Percentiles rank a stretch among this genome's conserved stretches.
phyloP scores from a whole-genome alignment of 345 rosid species.

The Lagerstroemia speciosa region DNA sequence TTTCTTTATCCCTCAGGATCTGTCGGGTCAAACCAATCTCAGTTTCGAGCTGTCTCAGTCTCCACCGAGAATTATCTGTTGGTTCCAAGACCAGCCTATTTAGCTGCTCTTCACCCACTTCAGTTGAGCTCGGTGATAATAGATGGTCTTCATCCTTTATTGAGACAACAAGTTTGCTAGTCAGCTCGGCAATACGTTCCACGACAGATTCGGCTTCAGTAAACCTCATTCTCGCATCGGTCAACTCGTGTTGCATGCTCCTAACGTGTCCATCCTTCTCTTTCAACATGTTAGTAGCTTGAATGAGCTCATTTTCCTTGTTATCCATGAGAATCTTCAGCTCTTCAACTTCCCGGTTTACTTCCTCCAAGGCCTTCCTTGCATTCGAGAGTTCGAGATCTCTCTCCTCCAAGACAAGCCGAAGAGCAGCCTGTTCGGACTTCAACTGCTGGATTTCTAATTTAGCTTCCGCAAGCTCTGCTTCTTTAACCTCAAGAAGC shows the following conservation, averaged over 20 bases:
- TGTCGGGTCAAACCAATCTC: constrained; percentile 55
- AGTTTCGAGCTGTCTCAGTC: constrained; percentile 46
- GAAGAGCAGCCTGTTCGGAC: constrained; percentile 64
- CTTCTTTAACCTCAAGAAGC: constrained; percentile 52
- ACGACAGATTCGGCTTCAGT: constrained; percentile 69
- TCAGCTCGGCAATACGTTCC: constrained; percentile 49
- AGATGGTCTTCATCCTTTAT: constrained; percentile 23
- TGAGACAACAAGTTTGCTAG: constrained; percentile 43
- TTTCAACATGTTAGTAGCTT: constrained; percentile 43
- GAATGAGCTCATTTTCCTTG: constrained; percentile 52
- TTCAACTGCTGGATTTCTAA: constrained; percentile 73
- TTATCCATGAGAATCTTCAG: constrained; percentile 46
- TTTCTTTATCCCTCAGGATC: constrained; percentile 51
- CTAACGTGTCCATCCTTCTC: constrained; percentile 62
- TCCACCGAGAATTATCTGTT: constrained; percentile 30
- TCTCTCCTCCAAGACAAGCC: constrained; percentile 48
- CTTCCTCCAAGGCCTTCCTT: constrained; percentile 46
- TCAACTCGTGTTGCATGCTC: constrained; percentile 46
- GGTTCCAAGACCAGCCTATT: constrained; percentile 26
- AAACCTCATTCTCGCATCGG: constrained; percentile 33
- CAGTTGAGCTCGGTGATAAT: constrained; percentile 13
- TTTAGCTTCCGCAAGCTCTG: constrained; percentile 69
- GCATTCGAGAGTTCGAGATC: constrained; percentile 50
- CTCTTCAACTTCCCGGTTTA: constrained; percentile 46
- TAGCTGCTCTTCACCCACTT: constrained; percentile 14